A percentile compares a stretch with the other conserved stretches of the same genome.
Conservation (phyloP, 345 rosid species). For the Lepidium aucheri region DNA sequence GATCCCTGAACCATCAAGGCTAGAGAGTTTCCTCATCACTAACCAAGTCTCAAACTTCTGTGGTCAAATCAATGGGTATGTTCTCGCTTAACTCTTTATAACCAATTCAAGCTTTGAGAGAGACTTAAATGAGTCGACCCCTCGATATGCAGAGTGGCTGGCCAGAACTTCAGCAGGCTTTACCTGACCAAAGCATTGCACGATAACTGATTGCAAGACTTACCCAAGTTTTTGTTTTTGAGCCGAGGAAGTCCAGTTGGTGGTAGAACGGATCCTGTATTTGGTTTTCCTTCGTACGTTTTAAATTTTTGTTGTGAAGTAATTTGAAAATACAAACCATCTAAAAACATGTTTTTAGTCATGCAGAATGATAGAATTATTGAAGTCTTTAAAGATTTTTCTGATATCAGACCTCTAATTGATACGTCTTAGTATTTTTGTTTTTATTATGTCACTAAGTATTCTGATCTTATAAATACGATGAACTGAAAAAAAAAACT, state of each 20-base stretch:
- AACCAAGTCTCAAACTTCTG: slow-evolving; percentile 90
- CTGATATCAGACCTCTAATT: not conserved
- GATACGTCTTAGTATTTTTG: not conserved
- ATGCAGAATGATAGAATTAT: not conserved
- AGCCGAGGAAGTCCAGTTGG: not conserved
- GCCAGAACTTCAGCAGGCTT: slow-evolving; percentile 84
- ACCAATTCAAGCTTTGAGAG: not conserved
- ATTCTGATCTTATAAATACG: too few species aligned
- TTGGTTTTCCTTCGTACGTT: not conserved
- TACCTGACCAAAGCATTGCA: slow-evolving; percentile 82
- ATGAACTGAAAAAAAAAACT: too few species aligned
- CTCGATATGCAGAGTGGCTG: slow-evolving; percentile 70
- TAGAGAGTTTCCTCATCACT: slow-evolving; percentile 92
- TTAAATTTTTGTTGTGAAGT: not conserved
- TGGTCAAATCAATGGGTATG: slow-evolving; percentile 96
- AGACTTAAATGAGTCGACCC: not conserved
- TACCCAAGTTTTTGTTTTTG: not conserved
- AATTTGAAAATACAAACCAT: not conserved
- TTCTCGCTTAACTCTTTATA: not conserved
- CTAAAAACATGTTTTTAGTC: not conserved
- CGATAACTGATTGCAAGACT: slow-evolving; percentile 39
- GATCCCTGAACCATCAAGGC: slow-evolving; percentile 82
- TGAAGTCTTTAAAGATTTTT: not conserved
- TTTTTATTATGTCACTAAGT: too few species aligned
- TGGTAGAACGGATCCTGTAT: not conserved